Conservation (phyloP, 164 flowering plant genomes). For the Saururus chinensis region DNA sequence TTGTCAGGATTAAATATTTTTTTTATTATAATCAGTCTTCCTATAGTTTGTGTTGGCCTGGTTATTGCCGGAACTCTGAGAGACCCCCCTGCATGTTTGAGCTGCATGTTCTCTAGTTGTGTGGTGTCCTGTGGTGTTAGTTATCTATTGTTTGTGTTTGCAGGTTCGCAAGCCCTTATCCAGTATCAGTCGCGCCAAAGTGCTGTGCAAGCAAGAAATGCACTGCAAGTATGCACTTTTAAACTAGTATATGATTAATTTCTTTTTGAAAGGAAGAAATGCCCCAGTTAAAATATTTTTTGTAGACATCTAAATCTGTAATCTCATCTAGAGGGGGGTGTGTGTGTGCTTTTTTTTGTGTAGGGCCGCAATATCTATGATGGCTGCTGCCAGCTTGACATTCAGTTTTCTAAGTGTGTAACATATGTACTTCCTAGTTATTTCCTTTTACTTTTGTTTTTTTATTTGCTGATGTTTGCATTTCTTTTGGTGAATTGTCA, state of each 20-base stretch:
- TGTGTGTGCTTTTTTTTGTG: slow-evolving; percentile 5
- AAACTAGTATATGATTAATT: too few relatives aligned
- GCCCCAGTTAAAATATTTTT: too few relatives aligned
- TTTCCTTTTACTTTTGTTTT: slow-evolving; percentile 1
- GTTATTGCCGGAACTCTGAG: neutral
- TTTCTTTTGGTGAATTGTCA: slow-evolving; percentile 4
- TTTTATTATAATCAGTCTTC: slow-evolving; percentile 2
- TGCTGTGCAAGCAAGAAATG: slow-evolving; percentile 72
- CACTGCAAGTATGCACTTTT: slow-evolving; percentile 58
- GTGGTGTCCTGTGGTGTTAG: neutral
- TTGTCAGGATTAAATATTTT: neutral
- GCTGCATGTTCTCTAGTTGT: neutral
- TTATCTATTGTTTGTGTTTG: neutral
- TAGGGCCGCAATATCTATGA: slow-evolving; percentile 98
- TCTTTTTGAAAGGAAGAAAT: too few relatives aligned
- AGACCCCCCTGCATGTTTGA: neutral
- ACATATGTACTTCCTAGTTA: neutral
- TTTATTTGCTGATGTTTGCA: neutral
- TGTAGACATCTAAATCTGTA: neutral
- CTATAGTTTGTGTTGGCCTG: neutral
- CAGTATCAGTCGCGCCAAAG: slow-evolving; percentile 71
- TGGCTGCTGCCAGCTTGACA: slow-evolving; percentile 97
- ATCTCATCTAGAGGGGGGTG: neutral
- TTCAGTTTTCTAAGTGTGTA: slow-evolving; percentile 90
- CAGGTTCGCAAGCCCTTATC: slow-evolving; percentile 95